These are phyloP conservation scores for Alternaria longipes DNA, from an alignment of 2,329 filamentous ascomycete genomes.

Conservation along the genomic window DNA sequence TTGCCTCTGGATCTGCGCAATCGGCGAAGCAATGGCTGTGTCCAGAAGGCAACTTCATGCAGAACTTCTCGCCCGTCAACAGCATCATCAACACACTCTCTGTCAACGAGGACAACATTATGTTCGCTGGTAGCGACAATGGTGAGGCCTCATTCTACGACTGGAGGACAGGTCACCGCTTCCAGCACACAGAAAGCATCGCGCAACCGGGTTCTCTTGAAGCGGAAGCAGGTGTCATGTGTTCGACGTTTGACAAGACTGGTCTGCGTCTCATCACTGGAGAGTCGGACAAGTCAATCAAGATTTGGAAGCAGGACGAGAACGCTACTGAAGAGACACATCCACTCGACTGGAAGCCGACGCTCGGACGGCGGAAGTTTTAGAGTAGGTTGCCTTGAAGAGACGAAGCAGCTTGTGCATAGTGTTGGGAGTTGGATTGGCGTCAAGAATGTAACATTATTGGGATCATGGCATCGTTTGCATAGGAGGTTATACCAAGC, in stretches of 20 bases:
- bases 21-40: conserved; percentile 99
- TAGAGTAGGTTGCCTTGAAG: neutral
- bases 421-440: conserved; percentile 15
- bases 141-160: conserved; percentile 98
- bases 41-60: conserved; percentile 97
- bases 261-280: conserved; percentile 90
- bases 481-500: conserved; percentile 9
- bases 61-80: conserved; percentile 97
- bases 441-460: conserved; percentile 16
- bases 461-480: neutral
- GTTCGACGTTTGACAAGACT: conserved; percentile 88
- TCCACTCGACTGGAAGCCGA: conserved; percentile 91
- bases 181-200: conserved; percentile 87
- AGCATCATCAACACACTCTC: conserved; percentile 93
- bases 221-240: conserved; percentile 94
- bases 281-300: conserved; percentile 91
- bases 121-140: conserved; percentile 96
- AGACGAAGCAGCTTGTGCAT: neutral
- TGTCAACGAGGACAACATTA: conserved; percentile 92
- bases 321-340: conserved; percentile 90
- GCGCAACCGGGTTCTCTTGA: conserved; percentile 94
- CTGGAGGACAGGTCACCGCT: conserved; percentile 95
- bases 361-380: conserved; percentile 77
- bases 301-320: conserved; percentile 96
- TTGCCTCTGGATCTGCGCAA: conserved; percentile 88